Base-by-base conservation (phyloP, 768 basidiomycete genomes). In the Mycena latifolia region DNA sequence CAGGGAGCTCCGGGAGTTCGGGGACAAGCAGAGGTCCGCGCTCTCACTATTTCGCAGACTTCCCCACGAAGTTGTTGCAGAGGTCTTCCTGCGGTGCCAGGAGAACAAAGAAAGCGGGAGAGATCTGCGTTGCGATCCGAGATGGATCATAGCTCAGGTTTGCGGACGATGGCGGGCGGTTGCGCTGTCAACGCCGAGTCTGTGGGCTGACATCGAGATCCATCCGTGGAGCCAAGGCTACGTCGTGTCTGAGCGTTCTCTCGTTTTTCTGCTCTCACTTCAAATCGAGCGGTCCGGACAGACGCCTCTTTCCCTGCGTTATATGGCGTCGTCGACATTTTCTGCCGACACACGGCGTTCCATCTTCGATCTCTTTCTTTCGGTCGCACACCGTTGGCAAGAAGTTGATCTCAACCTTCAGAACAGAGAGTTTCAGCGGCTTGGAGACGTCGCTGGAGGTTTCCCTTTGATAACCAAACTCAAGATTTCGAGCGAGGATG, bases 351-450 rank as follows among this genome's bases (percentile, higher is more conserved):
- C 27, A 11, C 7, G 33, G 20, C 28, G 17, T 17, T 48, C 46
- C 33, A 25, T 47, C 17, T 14, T 59, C 8, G 47, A 37, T 11
- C 46, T 50, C 48, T 29, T 60, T 2, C 27, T 60, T 25, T 60
- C 58, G 5, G 58, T 51, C 24, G 58, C 58, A 3, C 37, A 60
- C 35, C 48, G 58, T 20, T 60, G 58, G 58, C 47, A 17, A 24
- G 37, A 50, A 27, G 58, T 24, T 3, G 5, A 17, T 41, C 58
- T 60, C 24, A 8, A 9, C n/a, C 15, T 60, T 3, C 7, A 4
- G n/a, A 2, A 6, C 11, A 11, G 6, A 28, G 28, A 51, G 11
- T 9, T 41, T 2, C 10, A 35, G 37, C 24, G 10, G 20, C 37
- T 60, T 12, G 7, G 9, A 3, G 2, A 29, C 10, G 22, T 41